phyloP scores from a whole-genome alignment of 257 asterid species.

The Capsicum rhomboideum region DNA sequence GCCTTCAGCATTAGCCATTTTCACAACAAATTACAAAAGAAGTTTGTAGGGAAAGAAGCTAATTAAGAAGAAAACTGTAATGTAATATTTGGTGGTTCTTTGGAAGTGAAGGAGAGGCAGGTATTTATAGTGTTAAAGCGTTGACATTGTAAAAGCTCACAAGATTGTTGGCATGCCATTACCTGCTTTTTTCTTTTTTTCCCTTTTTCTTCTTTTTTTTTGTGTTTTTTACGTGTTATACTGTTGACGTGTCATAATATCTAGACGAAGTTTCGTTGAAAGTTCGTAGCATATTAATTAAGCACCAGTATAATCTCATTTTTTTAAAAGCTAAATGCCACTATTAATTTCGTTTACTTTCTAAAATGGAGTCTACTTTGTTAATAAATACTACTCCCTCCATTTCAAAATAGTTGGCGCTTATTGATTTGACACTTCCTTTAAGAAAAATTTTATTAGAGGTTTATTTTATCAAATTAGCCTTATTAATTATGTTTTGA shows the following conservation, averaged over 20 bases:
- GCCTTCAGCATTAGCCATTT: neutral
- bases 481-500: no score
- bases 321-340: neutral
- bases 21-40: neutral
- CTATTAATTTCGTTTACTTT: neutral
- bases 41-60: neutral
- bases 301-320: neutral
- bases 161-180: neutral
- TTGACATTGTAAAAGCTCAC: neutral
- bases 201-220: no score
- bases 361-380: neutral
- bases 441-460: no score
- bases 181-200: no score
- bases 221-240: neutral
- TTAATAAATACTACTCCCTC: no score
- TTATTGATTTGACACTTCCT: no score
- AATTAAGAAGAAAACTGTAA: neutral
- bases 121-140: neutral
- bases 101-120: neutral
- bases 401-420: no score
- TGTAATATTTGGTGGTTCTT: neutral
- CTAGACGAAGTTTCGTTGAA: neutral
- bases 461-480: no score
- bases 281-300: neutral
- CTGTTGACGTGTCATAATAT: neutral